Evolutionary conservation across 2,329 filamentous ascomycete genomes (phyloP).

Genomic region (Thelonectria blattea): DNA sequence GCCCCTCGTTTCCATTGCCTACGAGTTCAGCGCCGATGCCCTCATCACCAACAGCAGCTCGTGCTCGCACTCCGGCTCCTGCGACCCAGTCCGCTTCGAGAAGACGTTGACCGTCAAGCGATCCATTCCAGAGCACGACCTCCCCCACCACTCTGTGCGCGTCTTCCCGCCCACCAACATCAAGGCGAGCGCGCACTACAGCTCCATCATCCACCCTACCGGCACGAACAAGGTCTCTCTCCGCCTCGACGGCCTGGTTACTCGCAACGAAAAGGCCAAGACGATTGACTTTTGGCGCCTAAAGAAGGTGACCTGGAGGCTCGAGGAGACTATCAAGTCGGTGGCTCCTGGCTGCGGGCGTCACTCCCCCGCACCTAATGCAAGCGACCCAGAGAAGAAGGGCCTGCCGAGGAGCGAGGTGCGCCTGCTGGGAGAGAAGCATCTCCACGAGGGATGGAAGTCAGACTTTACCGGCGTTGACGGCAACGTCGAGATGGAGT

Average conservation of each 20-base stretch:
- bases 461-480: slow-evolving; percentile 61
- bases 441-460: slow-evolving; percentile 91
- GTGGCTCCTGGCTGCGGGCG: slow-evolving; percentile 80
- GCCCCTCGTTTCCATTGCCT: slow-evolving; percentile 74
- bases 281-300: slow-evolving; percentile 84
- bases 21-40: slow-evolving; percentile 75
- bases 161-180: slow-evolving; percentile 97
- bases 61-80: slow-evolving; percentile 41
- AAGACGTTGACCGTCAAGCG: slow-evolving; percentile 77
- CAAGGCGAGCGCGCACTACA: slow-evolving; percentile 82
- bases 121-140: slow-evolving; percentile 74
- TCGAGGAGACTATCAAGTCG: slow-evolving; percentile 85
- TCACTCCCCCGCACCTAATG: slow-evolving; percentile 65
- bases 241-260: slow-evolving; percentile 84
- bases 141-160: slow-evolving; percentile 86
- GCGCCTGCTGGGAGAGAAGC: slow-evolving; percentile 78
- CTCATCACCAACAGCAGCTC: slow-evolving; percentile 64
- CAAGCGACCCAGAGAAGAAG: slow-evolving; percentile 54
- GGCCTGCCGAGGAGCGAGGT: slow-evolving; percentile 76
- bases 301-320: slow-evolving; percentile 89
- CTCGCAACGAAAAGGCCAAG: slow-evolving; percentile 69
- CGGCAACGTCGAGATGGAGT: slow-evolving; percentile 76
- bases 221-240: slow-evolving; percentile 81
- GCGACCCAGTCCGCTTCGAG: slow-evolving; percentile 66
- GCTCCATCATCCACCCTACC: slow-evolving; percentile 84